Base-by-base conservation (phyloP, 352 stramenopile species). In the Paralagenidium karlingii region DNA sequence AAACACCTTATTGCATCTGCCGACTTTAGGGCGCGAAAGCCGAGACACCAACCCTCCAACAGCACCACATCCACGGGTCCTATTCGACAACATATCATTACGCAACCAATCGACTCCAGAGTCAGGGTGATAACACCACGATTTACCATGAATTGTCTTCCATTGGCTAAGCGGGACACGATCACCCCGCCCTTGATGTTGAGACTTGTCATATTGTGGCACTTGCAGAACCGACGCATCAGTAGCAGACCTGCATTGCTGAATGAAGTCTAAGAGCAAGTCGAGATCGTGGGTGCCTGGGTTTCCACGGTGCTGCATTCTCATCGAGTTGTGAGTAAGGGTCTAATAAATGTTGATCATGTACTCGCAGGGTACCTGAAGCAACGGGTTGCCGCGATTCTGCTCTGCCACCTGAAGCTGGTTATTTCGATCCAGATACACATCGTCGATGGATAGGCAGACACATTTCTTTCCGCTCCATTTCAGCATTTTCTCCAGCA, bases 21-120 rank as follows among this genome's bases (percentile, higher is more conserved):
- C 13, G 59, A 53, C 5, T 67, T 43, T 1, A 77, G 45, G 1
- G 80, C 60, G 48, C 79, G 58, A 43, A 93, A 91, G 13, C 76
- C 76, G 48, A 89, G 68, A 47, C 70, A 90, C 80, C 80, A 93
- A 18, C 80, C 80, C 50, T 93, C 80, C 24, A 93, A 63, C 15
- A 93, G 38, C 26, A 93, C 40, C 21, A 93, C 68, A 27, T 93
- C 80, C 30, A 89, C 46, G 11, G 74, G 73, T 10, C 67, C 79
- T 87, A 33, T 30, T 18, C 8, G 8, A 5, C 12, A 36, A 5
- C 27, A 47, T n/a, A 38, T 16, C 26, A 51, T 34, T 12, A 3
- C n/a, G 16, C 31, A n/a, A n/a, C n/a, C n/a, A n/a, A 53, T 8
- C 6, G 38, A 34, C 5, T 18, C 11, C 6, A 6, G 36, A 22